Base-by-base conservation (phyloP, 192 early-diverging fungal species). In the Backusella westeae region DNA sequence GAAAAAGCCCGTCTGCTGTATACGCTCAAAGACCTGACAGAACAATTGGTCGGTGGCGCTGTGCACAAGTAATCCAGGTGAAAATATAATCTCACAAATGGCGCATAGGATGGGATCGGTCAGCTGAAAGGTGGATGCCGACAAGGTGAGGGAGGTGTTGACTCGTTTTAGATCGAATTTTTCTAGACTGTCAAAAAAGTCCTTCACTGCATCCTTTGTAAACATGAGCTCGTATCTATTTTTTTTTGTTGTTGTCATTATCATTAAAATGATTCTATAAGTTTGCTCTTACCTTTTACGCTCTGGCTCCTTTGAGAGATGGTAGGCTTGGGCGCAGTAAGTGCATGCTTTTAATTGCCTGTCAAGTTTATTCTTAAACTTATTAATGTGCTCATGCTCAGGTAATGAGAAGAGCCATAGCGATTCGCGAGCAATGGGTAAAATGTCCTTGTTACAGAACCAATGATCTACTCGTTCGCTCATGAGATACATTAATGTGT, bases 391-490 rank as follows among this genome's bases (percentile, higher is more conserved):
- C 3, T 76, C 81, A 59, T 79, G 71, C 34, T 67, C 74, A 15
- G 81, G 77, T n/a, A 79, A 42, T 34, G 81, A 82, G 35, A 82
- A 82, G 0, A 82, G 38, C 77, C 77, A 78, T 34, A 82, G 42
- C 1, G 77, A 78, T 70, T 82, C 81, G 34, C 67, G 49, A 12
- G 77, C 77, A 65, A 82, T 72, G 2, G 71, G 69, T 42, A 73
- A 49, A 3, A 76, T 36, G 1, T 44, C n/a, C 8, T 72, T 29
- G 5, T 17, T 42, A 49, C 81, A 82, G 77, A 77, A 82, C 81
- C 81, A 82, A 63, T 82, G 81, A 39, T 78, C 74, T 6, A 71
- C n/a, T 32, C 15, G 21, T 70, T 69, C 66, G 3, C 42, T 67
- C 36, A 82, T 34, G 7, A 82, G 59, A 63, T 76, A 82, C 15